Conservation (phyloP, 2,329 filamentous ascomycete species). For the Pseudodiploospora longispora region DNA sequence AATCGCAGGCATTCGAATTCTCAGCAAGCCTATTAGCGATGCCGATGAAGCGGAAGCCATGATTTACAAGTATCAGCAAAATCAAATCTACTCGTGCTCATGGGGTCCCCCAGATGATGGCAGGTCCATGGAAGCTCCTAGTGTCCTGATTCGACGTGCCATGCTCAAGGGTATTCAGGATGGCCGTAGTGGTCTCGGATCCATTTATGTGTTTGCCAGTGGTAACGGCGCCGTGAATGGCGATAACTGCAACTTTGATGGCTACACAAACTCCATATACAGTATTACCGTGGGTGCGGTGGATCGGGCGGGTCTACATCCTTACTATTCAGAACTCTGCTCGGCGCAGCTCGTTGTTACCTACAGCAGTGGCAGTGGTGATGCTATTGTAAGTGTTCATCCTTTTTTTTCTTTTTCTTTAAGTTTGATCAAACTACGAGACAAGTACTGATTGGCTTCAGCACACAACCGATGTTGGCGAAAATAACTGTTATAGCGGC, state of each 20-base stretch:
- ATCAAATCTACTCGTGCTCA: conserved; percentile 97
- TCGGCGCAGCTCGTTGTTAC: conserved; percentile 93
- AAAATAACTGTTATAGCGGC: conserved; percentile 66
- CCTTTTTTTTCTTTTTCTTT: background rate
- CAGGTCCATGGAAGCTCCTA: conserved; percentile 85
- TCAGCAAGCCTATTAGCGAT: conserved; percentile 84
- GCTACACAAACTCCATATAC: conserved; percentile 99
- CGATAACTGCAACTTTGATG: conserved; percentile 99
- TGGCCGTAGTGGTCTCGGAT: conserved; percentile 74
- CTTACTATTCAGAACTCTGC: conserved; percentile 94
- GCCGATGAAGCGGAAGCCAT: conserved; percentile 86
- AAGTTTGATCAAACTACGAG: background rate
- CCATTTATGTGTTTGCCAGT: conserved; percentile 89
- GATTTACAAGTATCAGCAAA: conserved; percentile 85
- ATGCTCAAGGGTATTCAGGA: conserved; percentile 91
- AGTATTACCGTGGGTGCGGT: conserved; percentile 94
- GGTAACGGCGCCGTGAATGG: conserved; percentile 82
- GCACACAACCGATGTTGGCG: conserved; percentile 92
- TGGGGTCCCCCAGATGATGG: conserved; percentile 97
- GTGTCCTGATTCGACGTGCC: conserved; percentile 76
- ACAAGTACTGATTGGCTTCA: conserved; percentile 17
- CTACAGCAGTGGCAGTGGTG: conserved; percentile 83
- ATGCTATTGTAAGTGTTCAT: conserved; percentile 59
- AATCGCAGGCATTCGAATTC: conserved; percentile 84
- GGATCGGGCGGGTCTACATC: conserved; percentile 77